Conservation (phyloP, 2,329 filamentous ascomycete genomes). For the Talaromyces sp. region DNA sequence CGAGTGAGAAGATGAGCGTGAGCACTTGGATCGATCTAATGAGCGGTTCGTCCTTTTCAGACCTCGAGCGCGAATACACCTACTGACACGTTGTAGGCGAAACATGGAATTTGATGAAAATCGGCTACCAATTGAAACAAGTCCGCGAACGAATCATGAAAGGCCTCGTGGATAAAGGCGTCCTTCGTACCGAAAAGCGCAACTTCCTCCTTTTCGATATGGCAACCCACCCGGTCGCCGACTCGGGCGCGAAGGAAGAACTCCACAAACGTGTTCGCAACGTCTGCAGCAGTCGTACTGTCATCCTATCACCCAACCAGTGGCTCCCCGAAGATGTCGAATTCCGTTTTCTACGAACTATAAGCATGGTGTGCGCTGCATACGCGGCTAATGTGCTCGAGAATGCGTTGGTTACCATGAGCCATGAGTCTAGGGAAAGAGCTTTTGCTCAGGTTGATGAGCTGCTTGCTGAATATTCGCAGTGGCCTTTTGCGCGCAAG, state of each 20-base stretch:
- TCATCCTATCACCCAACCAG: constrained; percentile 79
- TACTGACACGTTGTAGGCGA: constrained; percentile 61
- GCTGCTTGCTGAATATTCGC: constrained; percentile 89
- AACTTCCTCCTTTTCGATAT: constrained; percentile 99
- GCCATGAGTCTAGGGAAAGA: constrained; percentile 88
- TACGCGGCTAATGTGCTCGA: constrained; percentile 98
- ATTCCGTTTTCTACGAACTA: constrained; percentile 85
- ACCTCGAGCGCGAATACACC: constrained; percentile 16
- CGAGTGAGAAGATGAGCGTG: constrained; percentile 99
- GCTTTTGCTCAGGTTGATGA: constrained; percentile 98
- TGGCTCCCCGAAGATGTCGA: constrained; percentile 93
- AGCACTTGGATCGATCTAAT: constrained; percentile 98
- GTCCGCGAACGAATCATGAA: constrained; percentile 96
- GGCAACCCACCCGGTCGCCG: constrained; percentile 96
- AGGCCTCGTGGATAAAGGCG: constrained; percentile 96
- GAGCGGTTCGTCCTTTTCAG: constrained; percentile 66
- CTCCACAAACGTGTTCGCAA: constrained; percentile 89
- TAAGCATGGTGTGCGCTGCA: constrained; percentile 94
- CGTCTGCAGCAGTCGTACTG: constrained; percentile 87
- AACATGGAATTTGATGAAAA: constrained; percentile 99
- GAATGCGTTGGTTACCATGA: constrained; percentile 90
- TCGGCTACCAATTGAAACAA: constrained; percentile 98
- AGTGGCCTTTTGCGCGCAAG: constrained; percentile 92
- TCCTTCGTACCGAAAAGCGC: constrained; percentile 95
- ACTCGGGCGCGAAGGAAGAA: constrained; percentile 95